These are phyloP conservation scores for Panaeolus papilionaceus DNA, from an alignment of 768 basidiomycete species.

Conservation along the genomic window DNA sequence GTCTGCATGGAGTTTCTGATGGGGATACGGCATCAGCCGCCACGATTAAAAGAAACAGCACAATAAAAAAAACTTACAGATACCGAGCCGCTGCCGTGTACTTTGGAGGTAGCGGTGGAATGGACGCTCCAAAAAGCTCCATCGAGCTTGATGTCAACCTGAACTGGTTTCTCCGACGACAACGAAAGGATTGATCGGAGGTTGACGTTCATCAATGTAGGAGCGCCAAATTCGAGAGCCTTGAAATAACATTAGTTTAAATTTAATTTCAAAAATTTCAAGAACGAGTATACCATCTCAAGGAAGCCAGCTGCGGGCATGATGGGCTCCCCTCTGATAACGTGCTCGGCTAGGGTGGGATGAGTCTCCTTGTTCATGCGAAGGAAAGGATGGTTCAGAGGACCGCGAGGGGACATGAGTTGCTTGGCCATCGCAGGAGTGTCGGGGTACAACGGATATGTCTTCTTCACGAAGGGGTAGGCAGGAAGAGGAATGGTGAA, in stretches of 20 bases:
- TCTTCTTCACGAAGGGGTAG: slow-evolving; percentile 39
- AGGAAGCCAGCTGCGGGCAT: slow-evolving; percentile 53
- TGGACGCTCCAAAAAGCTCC: slow-evolving; percentile 34
- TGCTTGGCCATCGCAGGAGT: slow-evolving; percentile 29
- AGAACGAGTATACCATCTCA: slow-evolving; percentile 38
- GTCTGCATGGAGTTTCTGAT: slow-evolving; percentile 27
- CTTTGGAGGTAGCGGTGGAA: slow-evolving; percentile 24
- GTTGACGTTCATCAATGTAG: slow-evolving; percentile 28
- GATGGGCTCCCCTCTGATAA: slow-evolving; percentile 50
- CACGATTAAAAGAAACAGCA: neutral
- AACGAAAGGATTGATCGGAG: slow-evolving; percentile 28
- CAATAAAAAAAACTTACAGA: slow-evolving; percentile 11
- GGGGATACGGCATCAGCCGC: neutral
- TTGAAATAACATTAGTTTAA: slow-evolving; percentile 21
- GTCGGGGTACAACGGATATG: slow-evolving; percentile 24
- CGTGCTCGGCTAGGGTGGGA: slow-evolving; percentile 48
- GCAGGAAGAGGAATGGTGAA: slow-evolving; percentile 24
- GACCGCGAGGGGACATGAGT: slow-evolving; percentile 35
- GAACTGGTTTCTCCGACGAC: slow-evolving; percentile 26
- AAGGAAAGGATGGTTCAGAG: slow-evolving; percentile 42
- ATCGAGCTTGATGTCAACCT: slow-evolving; percentile 24
- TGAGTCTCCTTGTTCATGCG: slow-evolving; percentile 43
- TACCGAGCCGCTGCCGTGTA: slow-evolving; percentile 14
- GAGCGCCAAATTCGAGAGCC: slow-evolving; percentile 43
- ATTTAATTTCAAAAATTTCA: slow-evolving; percentile 3